Base-by-base conservation (phyloP, 2,329 filamentous ascomycete genomes). In the Phyllosticta capitalensis region DNA sequence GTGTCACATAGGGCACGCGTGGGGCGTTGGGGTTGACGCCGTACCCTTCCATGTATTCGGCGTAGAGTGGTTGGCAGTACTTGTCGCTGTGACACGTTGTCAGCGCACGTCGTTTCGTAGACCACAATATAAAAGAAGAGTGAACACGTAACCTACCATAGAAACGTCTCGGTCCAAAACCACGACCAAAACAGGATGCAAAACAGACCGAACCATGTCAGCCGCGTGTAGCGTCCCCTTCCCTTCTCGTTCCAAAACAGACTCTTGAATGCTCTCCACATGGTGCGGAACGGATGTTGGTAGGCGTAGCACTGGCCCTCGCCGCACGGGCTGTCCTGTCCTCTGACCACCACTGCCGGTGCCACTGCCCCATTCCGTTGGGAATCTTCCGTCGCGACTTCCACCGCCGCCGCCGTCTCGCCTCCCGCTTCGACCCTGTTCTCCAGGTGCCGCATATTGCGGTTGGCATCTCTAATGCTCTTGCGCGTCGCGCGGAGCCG, bases 1-100 rank as follows among this genome's bases (percentile, higher is more conserved):
- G 79, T 5, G 83, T 74, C 5, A 83, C 81, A 61, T 78, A 81
- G 0, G 82, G 82, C 55, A 78, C 81, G 21, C 72, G 66, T 0
- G 83, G 82, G 9, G 80, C 80, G 62, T 82, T 72, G 20, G 75
- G 75, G 51, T 76, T 72, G 33, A 82, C 71, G 57, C 79, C 80
- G 61, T 78, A 80, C 21, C 77, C 78, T 38, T 74, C 69, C 64
- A 81, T 82, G 7, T 66, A 72, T 12, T 70, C 64, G 4, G 80
- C 77, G 61, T 80, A 77, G 7, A 71, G 63, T 2, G 77, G 78
- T 54, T 81, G 78, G 65, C 79, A 81, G 68, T 79, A 83, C 26
- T 75, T 69, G 38, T 79, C 76, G 63, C 71, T 72, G 60, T 54
- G 48, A 26, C 14, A 1, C 9, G 10, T 20, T 48, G 30, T 38